Base-by-base conservation (phyloP, 371 early-diverging fungal species). In the Paraphysoderma sedebokerense region DNA sequence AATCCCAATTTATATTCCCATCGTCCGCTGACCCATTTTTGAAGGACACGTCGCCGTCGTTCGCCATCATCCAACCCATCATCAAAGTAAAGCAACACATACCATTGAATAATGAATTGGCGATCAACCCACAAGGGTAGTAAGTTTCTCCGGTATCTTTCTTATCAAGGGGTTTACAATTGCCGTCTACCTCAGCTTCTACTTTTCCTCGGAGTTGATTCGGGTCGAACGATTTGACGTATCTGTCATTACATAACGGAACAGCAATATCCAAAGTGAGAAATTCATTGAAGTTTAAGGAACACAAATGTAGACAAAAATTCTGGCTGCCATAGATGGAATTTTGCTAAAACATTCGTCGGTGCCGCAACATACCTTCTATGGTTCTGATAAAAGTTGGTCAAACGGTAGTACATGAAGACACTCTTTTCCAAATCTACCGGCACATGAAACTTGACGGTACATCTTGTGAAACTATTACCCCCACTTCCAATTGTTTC, bases 81-180 rank as follows among this genome's bases (percentile, higher is more conserved):
- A 46, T 24, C 15, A 2, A 19, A 0, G 0, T 8, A 3, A 19
- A 19, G 1, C 2, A 6, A 36, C 19, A 20, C 49, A 47, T 62
- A 77, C 85, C 95, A 51, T 88, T 84, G 58, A 96, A 97, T 55
- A 85, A 67, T 7, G 93, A 93, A 59, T 97, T 92, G n/a, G 98
- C 93, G 55, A 99, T 87, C 33, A 96, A 62, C 0, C 99, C 99
- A 56, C 98, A 98, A n/a, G 99, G 99, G 65, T 93, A 99, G 48
- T 85, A 76, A 33, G 66, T 62, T 45, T 62, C 58, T 33, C 54
- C 44, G 22, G 26, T 19, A 22, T 53, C 60, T 33, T 53, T 35
- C 35, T 28, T 38, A 28, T 53, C 61, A 36, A 85, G 56, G 24
- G 85, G 82, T 12, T 64, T 61, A 32, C 72, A 66, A 31, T 59